Conservation (phyloP, 768 basidiomycete species). For the Russula ochroleuca region DNA sequence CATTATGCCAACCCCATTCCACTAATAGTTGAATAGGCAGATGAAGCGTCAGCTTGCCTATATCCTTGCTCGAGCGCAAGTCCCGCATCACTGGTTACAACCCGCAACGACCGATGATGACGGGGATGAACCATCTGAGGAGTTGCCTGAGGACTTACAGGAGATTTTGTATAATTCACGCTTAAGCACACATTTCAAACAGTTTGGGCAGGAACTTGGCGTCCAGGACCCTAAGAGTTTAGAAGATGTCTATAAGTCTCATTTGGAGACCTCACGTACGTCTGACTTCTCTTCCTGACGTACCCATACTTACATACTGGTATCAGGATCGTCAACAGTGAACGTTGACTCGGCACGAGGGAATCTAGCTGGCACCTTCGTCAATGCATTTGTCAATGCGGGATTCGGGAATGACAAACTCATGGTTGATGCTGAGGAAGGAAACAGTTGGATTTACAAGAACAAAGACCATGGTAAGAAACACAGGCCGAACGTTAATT, state of each 20-base stretch:
- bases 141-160: conserved; percentile 74
- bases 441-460: conserved; percentile 99
- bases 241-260: conserved; percentile 96
- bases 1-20: neutral
- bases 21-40: conserved; percentile 40
- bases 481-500: neutral
- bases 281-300: conserved; percentile 9
- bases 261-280: conserved; percentile 85
- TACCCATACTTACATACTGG: neutral
- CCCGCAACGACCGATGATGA: conserved; percentile 48
- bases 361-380: conserved; percentile 94
- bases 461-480: conserved; percentile 92
- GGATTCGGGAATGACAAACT: conserved; percentile 98
- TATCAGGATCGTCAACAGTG: conserved; percentile 57
- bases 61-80: conserved; percentile 86
- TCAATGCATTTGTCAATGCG: conserved; percentile 98
- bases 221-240: conserved; percentile 85
- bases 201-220: conserved; percentile 91
- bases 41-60: conserved; percentile 97
- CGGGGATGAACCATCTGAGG: conserved; percentile 50
- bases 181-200: conserved; percentile 78
- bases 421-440: conserved; percentile 95
- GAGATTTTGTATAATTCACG: conserved; percentile 85
- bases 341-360: conserved; percentile 91
- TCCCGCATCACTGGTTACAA: conserved; percentile 87